Conservation (phyloP, 2,329 filamentous ascomycete genomes). For the Ilyonectria mors-panacis region DNA sequence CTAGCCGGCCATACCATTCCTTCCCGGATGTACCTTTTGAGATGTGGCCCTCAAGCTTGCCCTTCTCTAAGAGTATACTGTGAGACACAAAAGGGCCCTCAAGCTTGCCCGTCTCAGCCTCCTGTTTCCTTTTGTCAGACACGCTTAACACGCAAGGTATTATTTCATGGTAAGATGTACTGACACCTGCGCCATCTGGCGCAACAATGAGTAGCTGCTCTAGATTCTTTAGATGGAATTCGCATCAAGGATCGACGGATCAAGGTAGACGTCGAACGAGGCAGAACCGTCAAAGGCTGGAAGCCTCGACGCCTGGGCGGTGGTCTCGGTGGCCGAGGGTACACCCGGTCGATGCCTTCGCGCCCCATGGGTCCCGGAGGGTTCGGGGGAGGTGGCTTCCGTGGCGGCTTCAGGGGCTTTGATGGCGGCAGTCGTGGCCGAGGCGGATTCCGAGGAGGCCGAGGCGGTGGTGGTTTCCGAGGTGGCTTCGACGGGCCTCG, state of each 20-base stretch:
- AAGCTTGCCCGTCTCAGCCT: constrained; percentile 68
- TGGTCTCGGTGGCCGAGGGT: constrained; percentile 91
- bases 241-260: constrained; percentile 93
- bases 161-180: constrained; percentile 73
- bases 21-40: constrained; percentile 48
- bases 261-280: constrained; percentile 95
- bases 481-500: constrained; percentile 57
- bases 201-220: constrained; percentile 82
- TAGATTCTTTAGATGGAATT: constrained; percentile 88
- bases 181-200: constrained; percentile 75
- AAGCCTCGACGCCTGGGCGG: constrained; percentile 92
- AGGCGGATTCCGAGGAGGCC: constrained; percentile 64
- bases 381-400: constrained; percentile 70
- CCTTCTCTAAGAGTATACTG: constrained; percentile 57
- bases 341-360: constrained; percentile 84
- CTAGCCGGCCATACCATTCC: constrained; percentile 42
- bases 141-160: constrained; percentile 42
- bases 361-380: constrained; percentile 77
- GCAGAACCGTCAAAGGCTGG: constrained; percentile 94
- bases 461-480: constrained; percentile 69
- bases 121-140: constrained; percentile 46
- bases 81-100: constrained; percentile 68
- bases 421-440: constrained; percentile 62
- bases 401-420: constrained; percentile 68
- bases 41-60: constrained; percentile 62